phyloP scores from a whole-genome alignment of 148 eudicot genomes.

The Rhododendron mucronatum region DNA sequence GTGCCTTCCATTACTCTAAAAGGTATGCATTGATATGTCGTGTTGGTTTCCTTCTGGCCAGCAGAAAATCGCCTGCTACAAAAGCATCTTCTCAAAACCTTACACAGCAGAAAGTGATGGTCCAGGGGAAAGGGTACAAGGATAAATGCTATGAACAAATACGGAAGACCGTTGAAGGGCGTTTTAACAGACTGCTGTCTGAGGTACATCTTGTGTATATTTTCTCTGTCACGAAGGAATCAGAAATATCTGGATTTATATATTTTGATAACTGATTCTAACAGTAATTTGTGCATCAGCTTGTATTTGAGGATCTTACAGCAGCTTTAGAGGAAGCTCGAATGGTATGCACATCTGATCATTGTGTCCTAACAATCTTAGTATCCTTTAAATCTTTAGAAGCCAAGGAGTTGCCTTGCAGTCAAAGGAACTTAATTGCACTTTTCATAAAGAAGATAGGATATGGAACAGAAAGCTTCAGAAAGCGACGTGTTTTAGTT shows the following conservation, averaged over 20 bases:
- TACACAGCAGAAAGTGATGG: conserved; percentile 56
- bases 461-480: not conserved
- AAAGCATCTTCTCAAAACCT: conserved; percentile 51
- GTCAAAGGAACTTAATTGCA: not conserved
- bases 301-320: conserved; percentile 70
- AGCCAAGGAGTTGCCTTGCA: not conserved
- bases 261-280: not conserved
- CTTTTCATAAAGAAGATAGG: not conserved
- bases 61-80: conserved; percentile 45
- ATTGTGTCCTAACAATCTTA: not conserved
- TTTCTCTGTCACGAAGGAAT: not conserved
- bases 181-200: conserved; percentile 65
- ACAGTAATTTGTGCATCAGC: conserved; percentile 32
- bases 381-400: not conserved
- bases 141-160: conserved; percentile 96
- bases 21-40: not conserved
- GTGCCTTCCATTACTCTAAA: not conserved
- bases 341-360: conserved; percentile 36
- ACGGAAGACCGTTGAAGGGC: conserved; percentile 76
- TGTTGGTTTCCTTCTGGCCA: conserved; percentile 8
- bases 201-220: conserved; percentile 47
- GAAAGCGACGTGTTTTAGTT: not conserved
- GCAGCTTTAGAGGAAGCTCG: conserved; percentile 93
- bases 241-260: not conserved
- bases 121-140: conserved; percentile 88